A percentile compares a stretch with the other conserved stretches of the same genome.
Conservation (phyloP, 1,284 basidiomycete species). For the Pseudozyma tsukubaensis region DNA sequence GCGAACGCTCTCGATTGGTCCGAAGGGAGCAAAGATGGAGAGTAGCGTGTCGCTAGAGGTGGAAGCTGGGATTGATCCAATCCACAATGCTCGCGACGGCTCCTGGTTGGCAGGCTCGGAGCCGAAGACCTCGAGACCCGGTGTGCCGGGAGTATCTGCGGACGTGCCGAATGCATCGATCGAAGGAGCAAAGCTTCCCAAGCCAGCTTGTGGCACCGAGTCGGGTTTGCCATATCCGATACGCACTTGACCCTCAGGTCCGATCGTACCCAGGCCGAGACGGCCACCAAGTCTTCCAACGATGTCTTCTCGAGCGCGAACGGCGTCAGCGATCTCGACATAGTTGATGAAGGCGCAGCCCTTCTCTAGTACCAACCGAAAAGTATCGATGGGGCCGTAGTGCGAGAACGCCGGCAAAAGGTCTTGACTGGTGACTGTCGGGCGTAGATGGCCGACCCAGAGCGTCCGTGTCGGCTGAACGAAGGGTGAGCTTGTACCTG, state of each 20-base stretch:
- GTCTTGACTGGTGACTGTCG: conserved; percentile 90
- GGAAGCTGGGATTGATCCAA: conserved; percentile 57
- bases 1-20: conserved; percentile 93
- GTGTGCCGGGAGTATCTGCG: conserved; percentile 1
- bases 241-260: conserved; percentile 76
- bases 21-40: conserved; percentile 90
- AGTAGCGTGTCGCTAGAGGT: conserved; percentile 73
- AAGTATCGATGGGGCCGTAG: conserved; percentile 94
- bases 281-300: conserved; percentile 92
- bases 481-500: conserved; percentile 70
- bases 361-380: conserved; percentile 95
- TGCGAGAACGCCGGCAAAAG: conserved; percentile 93
- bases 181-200: conserved; percentile 23
- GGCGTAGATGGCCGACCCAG: conserved; percentile 97
- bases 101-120: conserved; percentile 32
- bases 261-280: conserved; percentile 76
- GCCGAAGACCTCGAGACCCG: conserved; percentile 20
- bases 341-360: conserved; percentile 99
- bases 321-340: conserved; percentile 90
- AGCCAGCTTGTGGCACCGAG: conserved; percentile 73
- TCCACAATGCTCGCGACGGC: conserved; percentile 60
- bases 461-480: conserved; percentile 88
- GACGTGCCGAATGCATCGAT: conserved; percentile 7
- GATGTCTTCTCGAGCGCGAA: conserved; percentile 95
- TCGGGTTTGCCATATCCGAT: conserved; percentile 98